These are phyloP conservation scores for Myxozyma geophila DNA, from an alignment of 805 yeast genomes.

Conservation along the genomic window DNA sequence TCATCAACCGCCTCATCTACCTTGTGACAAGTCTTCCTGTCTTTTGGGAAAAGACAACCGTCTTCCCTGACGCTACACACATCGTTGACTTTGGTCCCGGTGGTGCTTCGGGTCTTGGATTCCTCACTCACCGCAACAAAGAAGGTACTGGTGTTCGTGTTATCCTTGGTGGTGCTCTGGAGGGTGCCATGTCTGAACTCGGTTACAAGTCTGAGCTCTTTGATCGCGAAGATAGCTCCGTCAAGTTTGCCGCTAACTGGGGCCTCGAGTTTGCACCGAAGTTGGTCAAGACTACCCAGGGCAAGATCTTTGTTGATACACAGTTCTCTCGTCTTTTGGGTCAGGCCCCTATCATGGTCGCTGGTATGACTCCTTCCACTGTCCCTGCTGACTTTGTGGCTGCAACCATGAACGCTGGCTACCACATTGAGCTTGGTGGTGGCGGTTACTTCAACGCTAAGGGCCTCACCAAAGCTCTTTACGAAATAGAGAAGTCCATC, in stretches of 20 bases:
- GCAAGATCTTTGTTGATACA: slow-evolving; percentile 84
- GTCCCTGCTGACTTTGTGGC: slow-evolving; percentile 93
- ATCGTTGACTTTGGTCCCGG: slow-evolving; percentile 98
- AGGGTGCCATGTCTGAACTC: slow-evolving; percentile 72
- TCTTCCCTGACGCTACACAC: slow-evolving; percentile 72
- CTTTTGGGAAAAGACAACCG: slow-evolving; percentile 90
- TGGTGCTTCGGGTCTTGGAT: slow-evolving; percentile 95
- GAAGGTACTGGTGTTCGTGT: slow-evolving; percentile 98
- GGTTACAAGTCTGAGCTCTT: slow-evolving; percentile 96
- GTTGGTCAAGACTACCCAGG: slow-evolving; percentile 68
- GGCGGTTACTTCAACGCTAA: slow-evolving; percentile 91
- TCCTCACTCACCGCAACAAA: slow-evolving; percentile 93
- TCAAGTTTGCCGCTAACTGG: slow-evolving; percentile 91
- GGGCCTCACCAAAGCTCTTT: slow-evolving; percentile 74
- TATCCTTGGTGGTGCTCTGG: slow-evolving; percentile 91
- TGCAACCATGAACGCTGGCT: slow-evolving; percentile 93
- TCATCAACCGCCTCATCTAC: slow-evolving; percentile 71
- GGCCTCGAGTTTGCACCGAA: slow-evolving; percentile 83
- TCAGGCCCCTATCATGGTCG: slow-evolving; percentile 94
- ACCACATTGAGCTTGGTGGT: slow-evolving; percentile 97
- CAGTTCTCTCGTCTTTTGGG: slow-evolving; percentile 90
- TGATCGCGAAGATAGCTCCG: slow-evolving; percentile 64
- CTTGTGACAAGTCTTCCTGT: slow-evolving; percentile 90
- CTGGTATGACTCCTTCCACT: slow-evolving; percentile 99
- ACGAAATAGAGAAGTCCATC: slow-evolving; percentile 68